Evolutionary conservation across 768 basidiomycete genomes (phyloP).

Genomic region (Mycena rosella): DNA sequence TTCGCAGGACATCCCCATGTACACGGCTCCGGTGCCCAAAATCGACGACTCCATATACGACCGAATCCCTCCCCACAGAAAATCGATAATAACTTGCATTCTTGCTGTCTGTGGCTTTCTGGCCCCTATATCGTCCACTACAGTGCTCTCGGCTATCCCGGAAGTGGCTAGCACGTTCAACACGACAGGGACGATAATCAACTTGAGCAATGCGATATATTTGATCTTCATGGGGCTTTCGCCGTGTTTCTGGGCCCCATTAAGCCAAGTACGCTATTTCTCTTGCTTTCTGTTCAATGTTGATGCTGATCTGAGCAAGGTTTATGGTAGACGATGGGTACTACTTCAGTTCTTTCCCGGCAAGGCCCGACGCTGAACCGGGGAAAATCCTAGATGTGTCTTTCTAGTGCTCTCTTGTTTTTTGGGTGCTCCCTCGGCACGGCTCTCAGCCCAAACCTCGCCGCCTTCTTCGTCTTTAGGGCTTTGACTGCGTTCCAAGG

Average conservation of each 20-base stretch:
- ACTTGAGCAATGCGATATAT: constrained; percentile 33
- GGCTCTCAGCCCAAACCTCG: constrained; percentile 35
- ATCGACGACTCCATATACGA: constrained; percentile 36
- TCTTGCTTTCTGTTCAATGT: neutral
- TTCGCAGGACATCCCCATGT: constrained; percentile 24
- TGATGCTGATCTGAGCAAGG: constrained; percentile 13
- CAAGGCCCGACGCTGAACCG: constrained; percentile 13
- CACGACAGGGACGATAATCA: constrained; percentile 33
- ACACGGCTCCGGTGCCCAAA: constrained; percentile 13
- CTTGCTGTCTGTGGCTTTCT: constrained; percentile 34
- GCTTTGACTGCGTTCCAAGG: constrained; percentile 38
- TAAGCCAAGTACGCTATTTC: constrained; percentile 30
- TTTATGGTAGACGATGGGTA: constrained; percentile 39
- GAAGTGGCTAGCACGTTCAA: constrained; percentile 35
- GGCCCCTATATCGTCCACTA: constrained; percentile 34
- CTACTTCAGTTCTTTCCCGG: constrained; percentile 1
- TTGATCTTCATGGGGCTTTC: constrained; percentile 36
- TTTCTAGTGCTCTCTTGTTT: constrained; percentile 32
- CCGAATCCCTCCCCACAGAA: constrained; percentile 26
- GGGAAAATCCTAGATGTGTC: constrained; percentile 25
- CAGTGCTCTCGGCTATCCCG: constrained; percentile 34
- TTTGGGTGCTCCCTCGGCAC: constrained; percentile 36
- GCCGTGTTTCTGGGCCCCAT: constrained; percentile 35
- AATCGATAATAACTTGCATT: constrained; percentile 31
- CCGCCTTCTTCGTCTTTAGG: constrained; percentile 35